Evolutionary conservation across 768 basidiomycete species (phyloP), one percentile per base, ranked within the genome.

Genomic region (Phlebiopsis flavidoalba): DNA sequence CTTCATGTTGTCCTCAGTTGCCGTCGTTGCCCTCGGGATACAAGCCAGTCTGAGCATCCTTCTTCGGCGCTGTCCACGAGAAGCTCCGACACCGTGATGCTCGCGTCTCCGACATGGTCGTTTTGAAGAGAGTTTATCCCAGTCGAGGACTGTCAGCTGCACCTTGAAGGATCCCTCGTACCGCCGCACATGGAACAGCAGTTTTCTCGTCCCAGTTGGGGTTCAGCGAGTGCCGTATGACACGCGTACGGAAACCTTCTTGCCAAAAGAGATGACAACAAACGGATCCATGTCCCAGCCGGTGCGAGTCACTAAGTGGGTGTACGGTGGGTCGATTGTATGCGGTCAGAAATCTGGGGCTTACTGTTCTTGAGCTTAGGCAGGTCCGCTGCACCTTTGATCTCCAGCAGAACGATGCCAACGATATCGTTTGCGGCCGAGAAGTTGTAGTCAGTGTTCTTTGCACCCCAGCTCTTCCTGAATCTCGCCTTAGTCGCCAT

Each of bases 231-330:
- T 95, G 93, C 3, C 94, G 83, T 58, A 95, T 86, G 26, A 94
- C 86, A 35, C 91, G 87, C 0, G 95, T 98, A 2, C 95, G 82
- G 76, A 98, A 5, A 98, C 92, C 72, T 97, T 98, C 77, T 95
- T 95, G 33, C 95, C 93, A 64, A 99, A 99, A 3, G 93, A 93
- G 64, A 95, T 83, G 63, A 99, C 94, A 22, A 93, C 91, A 69
- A 98, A 98, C 0, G 95, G 95, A 67, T 98, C 95, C 95, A 98
- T 97, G 70, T 98, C 95, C 83, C 88, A 95, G 0, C 91, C 91
- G 0, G 85, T 91, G 0, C 89, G 84, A 1, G 88, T 93, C 85
- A 93, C 91, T 91, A 59, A 10, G 31, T 14, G 49, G 15, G 37
- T 11, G 35, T 33, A 3, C n/a, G 33, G 35, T 3, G 19, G 47